Percentiles rank a stretch among this genome's conserved stretches.
These are phyloP conservation scores for Solanum clarkiae DNA, from an alignment of 257 asterid species.

Conservation along the genomic window DNA sequence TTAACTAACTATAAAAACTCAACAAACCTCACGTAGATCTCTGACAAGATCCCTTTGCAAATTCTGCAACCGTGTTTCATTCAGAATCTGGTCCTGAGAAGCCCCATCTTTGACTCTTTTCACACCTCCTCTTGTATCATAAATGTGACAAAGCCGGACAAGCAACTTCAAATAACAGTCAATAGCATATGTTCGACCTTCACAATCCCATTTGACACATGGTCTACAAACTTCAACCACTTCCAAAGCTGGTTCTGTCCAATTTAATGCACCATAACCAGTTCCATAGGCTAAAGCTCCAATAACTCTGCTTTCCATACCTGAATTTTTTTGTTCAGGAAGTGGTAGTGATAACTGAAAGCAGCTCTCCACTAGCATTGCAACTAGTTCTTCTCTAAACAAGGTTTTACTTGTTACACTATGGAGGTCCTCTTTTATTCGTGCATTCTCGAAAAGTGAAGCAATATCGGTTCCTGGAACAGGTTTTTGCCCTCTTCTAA, in stretches of 20 bases:
- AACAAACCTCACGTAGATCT: slow-evolving; percentile 71
- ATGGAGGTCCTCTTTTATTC: slow-evolving; percentile 69
- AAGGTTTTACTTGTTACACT: slow-evolving; percentile 68
- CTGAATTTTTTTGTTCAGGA: slow-evolving; percentile 74
- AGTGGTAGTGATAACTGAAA: slow-evolving; percentile 83
- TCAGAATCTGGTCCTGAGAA: slow-evolving; percentile 82
- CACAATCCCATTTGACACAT: slow-evolving; percentile 87
- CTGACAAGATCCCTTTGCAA: slow-evolving; percentile 76
- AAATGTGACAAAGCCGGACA: slow-evolving; percentile 78
- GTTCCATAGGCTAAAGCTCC: slow-evolving; percentile 96
- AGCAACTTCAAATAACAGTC: slow-evolving; percentile 86
- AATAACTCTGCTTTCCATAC: slow-evolving; percentile 82
- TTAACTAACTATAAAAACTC: not conserved
- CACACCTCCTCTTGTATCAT: slow-evolving; percentile 89
- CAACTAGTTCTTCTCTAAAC: slow-evolving; percentile 85
- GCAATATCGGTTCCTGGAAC: slow-evolving; percentile 77
- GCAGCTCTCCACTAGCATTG: slow-evolving; percentile 90
- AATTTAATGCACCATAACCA: slow-evolving; percentile 88
- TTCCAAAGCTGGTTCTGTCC: slow-evolving; percentile 89
- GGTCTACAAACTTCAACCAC: slow-evolving; percentile 96
- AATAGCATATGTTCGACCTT: slow-evolving; percentile 83
- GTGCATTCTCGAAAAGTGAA: slow-evolving; percentile 70
- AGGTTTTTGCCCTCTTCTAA: slow-evolving; percentile 87
- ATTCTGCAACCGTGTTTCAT: slow-evolving; percentile 78
- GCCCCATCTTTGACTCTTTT: slow-evolving; percentile 91